Percentiles rank a stretch among this genome's conserved stretches.
phyloP scores from a whole-genome alignment of 208 protist genomes.

The Leishmania arabica region DNA sequence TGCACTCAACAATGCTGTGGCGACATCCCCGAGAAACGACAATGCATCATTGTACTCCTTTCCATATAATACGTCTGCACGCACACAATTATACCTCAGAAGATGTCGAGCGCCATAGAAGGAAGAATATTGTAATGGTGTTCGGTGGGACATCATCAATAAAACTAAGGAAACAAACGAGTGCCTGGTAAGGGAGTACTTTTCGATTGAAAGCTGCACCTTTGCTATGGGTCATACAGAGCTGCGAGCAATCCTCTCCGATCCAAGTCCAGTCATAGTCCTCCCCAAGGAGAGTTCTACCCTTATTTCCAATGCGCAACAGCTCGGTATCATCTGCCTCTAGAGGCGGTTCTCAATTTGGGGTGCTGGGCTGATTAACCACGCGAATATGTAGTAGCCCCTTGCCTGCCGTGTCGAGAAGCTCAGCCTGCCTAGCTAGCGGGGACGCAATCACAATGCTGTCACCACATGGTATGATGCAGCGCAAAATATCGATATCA shows the following conservation, averaged over 20 bases:
- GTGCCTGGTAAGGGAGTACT: not conserved
- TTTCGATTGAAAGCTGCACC: not conserved
- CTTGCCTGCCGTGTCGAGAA: not conserved
- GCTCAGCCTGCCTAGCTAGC: not conserved
- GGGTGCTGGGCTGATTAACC: not conserved
- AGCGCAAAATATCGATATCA: not conserved
- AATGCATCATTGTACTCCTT: not conserved
- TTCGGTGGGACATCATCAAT: not conserved
- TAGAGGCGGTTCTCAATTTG: not conserved
- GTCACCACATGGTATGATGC: not conserved
- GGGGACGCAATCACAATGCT: not conserved
- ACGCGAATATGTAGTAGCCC: not conserved
- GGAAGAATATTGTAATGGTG: not conserved
- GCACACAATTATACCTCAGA: too few relatives aligned
- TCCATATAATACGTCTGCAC: not conserved
- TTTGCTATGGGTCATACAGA: not conserved
- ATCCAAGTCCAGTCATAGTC: not conserved
- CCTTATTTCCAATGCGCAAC: not conserved
- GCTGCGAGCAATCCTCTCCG: not conserved
- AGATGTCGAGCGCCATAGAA: not conserved
- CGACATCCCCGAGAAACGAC: not conserved
- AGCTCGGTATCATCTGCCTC: not conserved
- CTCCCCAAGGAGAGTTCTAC: not conserved
- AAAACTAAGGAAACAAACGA: not conserved
- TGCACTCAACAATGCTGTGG: not conserved